Conservation (phyloP, 768 basidiomycete genomes). For the Cyclocybe aegerita region DNA sequence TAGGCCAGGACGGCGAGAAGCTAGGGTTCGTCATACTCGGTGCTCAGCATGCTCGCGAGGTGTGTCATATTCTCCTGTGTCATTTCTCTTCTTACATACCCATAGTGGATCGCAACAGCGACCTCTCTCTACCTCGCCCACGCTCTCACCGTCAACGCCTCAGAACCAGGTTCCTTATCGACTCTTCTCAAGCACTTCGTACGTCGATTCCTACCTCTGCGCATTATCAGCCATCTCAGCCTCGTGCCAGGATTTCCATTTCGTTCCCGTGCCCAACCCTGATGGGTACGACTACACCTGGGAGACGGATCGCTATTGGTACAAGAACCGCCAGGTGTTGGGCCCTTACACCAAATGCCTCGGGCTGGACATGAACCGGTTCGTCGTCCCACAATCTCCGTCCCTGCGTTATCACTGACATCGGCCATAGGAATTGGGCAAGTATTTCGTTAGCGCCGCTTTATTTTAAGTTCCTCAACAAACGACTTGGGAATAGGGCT, state of each 20-base stretch:
- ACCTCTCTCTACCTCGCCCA: constrained; percentile 75
- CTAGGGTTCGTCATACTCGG: constrained; percentile 68
- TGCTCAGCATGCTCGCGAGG: constrained; percentile 21
- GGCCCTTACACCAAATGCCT: constrained; percentile 50
- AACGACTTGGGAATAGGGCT: constrained; percentile 45
- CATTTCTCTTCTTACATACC: constrained; percentile 1
- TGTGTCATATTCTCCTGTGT: background rate
- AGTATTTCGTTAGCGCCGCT: constrained; percentile 11
- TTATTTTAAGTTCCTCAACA: background rate
- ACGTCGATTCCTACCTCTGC: constrained; percentile 19
- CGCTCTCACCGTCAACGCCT: constrained; percentile 52
- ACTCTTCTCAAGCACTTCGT: constrained; percentile 56
- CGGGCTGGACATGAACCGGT: constrained; percentile 82
- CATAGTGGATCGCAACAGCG: constrained; percentile 79
- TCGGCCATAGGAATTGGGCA: constrained; percentile 58
- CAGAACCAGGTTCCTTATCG: constrained; percentile 45
- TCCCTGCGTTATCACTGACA: background rate
- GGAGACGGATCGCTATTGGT: constrained; percentile 70
- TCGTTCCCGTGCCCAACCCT: constrained; percentile 67
- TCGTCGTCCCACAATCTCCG: constrained; percentile 7
- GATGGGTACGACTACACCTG: constrained; percentile 79
- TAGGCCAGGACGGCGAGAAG: constrained; percentile 24
- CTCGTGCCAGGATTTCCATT: constrained; percentile 54
- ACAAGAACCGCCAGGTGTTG: constrained; percentile 67
- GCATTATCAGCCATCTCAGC: background rate